A percentile compares a stretch with the other conserved stretches of the same genome.
phyloP scores from a whole-genome alignment of 441 rosid genomes.

The Euphorbia celastroides region DNA sequence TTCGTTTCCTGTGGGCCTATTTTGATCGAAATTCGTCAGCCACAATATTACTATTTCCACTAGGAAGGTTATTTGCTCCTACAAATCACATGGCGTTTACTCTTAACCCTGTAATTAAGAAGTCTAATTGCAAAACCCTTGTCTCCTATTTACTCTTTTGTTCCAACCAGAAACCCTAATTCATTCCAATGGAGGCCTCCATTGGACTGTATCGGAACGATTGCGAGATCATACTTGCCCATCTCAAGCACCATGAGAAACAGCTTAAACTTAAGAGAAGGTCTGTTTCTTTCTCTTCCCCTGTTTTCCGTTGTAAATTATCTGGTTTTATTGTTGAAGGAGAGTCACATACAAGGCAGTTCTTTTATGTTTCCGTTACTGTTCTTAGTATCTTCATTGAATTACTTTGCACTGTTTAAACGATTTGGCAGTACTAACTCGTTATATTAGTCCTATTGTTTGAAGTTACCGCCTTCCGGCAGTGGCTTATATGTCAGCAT shows the following conservation, averaged over 20 bases:
- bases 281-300: slow-evolving; percentile 20
- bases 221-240: slow-evolving; percentile 32
- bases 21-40: no score
- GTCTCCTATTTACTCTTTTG: neutral
- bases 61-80: no score
- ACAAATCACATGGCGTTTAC: no score
- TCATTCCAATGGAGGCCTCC: slow-evolving; percentile 12
- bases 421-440: neutral
- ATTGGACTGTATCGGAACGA: slow-evolving; percentile 25
- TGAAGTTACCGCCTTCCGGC: neutral
- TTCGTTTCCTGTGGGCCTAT: no score
- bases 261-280: slow-evolving; percentile 47
- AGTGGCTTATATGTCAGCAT: neutral
- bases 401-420: neutral
- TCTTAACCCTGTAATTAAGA: neutral
- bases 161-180: neutral
- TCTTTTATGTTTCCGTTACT: neutral
- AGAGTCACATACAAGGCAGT: neutral
- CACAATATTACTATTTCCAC: no score
- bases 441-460: neutral
- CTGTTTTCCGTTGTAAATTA: neutral
- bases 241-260: slow-evolving; percentile 41
- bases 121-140: neutral
- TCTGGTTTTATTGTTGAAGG: neutral
- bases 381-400: neutral